Evolutionary conservation across 2,329 filamentous ascomycete species (phyloP).

Genomic region (Fusarium ambrosium): DNA sequence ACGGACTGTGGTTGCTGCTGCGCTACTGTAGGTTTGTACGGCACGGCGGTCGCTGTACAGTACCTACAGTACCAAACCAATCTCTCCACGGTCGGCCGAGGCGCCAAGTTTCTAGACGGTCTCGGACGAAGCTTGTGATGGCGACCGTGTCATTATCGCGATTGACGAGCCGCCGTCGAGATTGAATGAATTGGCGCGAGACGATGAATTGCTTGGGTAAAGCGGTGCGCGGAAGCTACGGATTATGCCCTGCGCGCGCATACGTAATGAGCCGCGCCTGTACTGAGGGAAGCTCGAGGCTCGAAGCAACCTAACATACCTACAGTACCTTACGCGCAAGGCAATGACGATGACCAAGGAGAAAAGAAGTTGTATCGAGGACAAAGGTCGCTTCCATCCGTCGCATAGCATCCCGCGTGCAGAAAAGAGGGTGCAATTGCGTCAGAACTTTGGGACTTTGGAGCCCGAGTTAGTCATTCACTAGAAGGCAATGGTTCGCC

Average conservation of each 20-base stretch:
- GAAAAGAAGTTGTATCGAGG: constrained; percentile 1
- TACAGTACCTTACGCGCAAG: background rate
- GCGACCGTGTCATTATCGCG: constrained; percentile 6
- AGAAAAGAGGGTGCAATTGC: constrained; percentile 20
- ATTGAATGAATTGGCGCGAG: constrained; percentile 1
- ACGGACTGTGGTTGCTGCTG: constrained; percentile 9
- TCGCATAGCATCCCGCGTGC: constrained; percentile 10
- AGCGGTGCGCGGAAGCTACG: background rate
- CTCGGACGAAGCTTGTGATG: constrained; percentile 23
- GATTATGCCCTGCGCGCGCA: constrained; percentile 4
- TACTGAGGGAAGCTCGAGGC: constrained; percentile 4
- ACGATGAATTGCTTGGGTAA: background rate
- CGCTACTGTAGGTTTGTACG: constrained; percentile 4
- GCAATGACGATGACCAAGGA: constrained; percentile 17
- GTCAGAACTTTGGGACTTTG: constrained; percentile 37
- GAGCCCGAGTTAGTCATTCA: constrained; percentile 28
- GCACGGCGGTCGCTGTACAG: background rate
- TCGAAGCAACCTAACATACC: background rate
- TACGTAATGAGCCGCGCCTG: constrained; percentile 11
- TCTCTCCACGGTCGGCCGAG: constrained; percentile 20
- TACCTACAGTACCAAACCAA: background rate
- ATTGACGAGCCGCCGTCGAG: constrained; percentile 10
- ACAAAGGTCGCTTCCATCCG: background rate
- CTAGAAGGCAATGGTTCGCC: constrained; percentile 40
- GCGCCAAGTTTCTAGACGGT: constrained; percentile 4